phyloP scores from a whole-genome alignment of 2,329 filamentous ascomycete genomes.

The Ambrosiella beaveri region DNA sequence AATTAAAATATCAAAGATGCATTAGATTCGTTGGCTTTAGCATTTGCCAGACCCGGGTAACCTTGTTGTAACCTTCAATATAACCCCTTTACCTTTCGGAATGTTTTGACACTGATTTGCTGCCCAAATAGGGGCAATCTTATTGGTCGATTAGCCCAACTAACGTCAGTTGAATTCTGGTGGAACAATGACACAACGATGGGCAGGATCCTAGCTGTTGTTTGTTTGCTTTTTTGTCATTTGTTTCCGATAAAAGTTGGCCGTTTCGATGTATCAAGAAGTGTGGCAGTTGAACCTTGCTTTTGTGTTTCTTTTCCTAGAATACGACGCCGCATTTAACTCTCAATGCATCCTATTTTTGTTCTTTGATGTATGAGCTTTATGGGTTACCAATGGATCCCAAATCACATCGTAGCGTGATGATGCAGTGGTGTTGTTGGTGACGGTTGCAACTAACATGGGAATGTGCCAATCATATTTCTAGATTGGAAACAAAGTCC shows the following conservation, averaged over 20 bases:
- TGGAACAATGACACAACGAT: not conserved
- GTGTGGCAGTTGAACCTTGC: too few species aligned
- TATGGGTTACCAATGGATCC: not conserved
- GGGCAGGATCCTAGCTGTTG: not conserved
- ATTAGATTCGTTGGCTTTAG: too few species aligned
- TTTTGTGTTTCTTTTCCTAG: too few species aligned
- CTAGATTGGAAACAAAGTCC: not conserved
- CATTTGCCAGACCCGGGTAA: not conserved
- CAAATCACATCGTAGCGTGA: not conserved
- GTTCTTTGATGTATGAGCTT: not conserved
- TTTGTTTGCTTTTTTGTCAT: not conserved
- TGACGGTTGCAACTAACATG: not conserved
- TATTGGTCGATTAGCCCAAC: not conserved
- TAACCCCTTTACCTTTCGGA: not conserved
- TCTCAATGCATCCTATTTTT: not conserved
- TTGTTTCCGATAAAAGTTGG: not conserved
- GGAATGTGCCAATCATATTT: not conserved
- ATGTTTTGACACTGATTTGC: not conserved
- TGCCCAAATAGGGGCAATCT: not conserved
- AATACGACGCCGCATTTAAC: too few species aligned
- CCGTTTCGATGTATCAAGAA: too few species aligned
- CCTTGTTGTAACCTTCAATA: not conserved
- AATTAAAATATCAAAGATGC: too few species aligned
- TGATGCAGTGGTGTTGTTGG: not conserved
- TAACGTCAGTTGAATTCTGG: not conserved